Conservation (phyloP, 768 basidiomycete species). For the Kwoniella heveanensis region DNA sequence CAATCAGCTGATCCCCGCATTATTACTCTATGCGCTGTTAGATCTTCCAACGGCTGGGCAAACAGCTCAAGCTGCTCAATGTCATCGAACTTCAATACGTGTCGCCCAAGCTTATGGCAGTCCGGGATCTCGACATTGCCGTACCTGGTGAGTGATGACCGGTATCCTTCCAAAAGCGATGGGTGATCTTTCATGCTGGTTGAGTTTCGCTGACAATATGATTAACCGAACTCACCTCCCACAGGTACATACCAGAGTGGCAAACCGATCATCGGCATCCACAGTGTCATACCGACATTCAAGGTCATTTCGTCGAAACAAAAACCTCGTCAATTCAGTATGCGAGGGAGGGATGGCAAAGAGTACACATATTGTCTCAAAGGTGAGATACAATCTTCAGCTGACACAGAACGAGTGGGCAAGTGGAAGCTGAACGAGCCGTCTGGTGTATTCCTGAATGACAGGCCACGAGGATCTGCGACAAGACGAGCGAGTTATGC, state of each 20-base stretch:
- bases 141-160: slow-evolving; percentile 71
- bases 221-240: no score
- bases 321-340: slow-evolving; percentile 80
- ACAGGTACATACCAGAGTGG: slow-evolving; percentile 90
- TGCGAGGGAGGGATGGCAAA: slow-evolving; percentile 86
- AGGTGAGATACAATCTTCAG: slow-evolving; percentile 63
- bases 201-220: no score
- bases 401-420: background rate
- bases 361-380: slow-evolving; percentile 92
- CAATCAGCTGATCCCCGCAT: slow-evolving; percentile 7
- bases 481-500: slow-evolving; percentile 99
- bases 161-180: background rate
- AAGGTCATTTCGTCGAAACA: slow-evolving; percentile 96
- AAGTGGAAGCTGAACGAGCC: slow-evolving; percentile 12
- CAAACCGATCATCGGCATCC: slow-evolving; percentile 75
- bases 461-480: slow-evolving; percentile 96
- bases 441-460: background rate
- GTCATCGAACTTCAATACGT: slow-evolving; percentile 95
- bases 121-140: slow-evolving; percentile 88
- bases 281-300: slow-evolving; percentile 82
- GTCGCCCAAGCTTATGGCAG: slow-evolving; percentile 85
- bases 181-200: no score
- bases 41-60: slow-evolving; percentile 96
- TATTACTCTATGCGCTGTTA: slow-evolving; percentile 50
- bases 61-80: slow-evolving; percentile 83